These are phyloP conservation scores for Dendrocalamus sinicus DNA, from an alignment of 176 grass and related monocot genomes.

Conservation along the genomic window DNA sequence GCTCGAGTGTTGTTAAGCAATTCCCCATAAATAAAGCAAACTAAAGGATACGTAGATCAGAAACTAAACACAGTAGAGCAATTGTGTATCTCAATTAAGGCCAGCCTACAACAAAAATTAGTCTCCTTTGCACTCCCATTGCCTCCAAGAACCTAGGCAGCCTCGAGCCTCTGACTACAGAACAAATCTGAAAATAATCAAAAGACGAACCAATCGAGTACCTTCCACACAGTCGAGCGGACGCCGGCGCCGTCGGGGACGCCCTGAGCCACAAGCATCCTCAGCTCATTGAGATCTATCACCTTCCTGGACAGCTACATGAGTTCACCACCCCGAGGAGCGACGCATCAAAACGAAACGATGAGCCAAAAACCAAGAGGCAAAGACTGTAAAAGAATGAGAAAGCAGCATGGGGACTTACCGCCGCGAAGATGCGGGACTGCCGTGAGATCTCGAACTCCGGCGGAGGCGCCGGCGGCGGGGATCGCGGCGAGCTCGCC, in stretches of 20 bases:
- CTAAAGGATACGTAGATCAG: background rate
- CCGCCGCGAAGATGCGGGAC: slow-evolving; percentile 77
- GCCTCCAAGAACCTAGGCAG: background rate
- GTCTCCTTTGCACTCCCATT: background rate
- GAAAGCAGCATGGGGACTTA: background rate
- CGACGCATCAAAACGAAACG: background rate
- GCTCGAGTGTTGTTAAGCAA: too few relatives aligned
- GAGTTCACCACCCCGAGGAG: slow-evolving; percentile 9
- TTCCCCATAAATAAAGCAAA: background rate
- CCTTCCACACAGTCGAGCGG: slow-evolving; percentile 87
- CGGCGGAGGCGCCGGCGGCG: slow-evolving; percentile 25
- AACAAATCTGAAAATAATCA: background rate
- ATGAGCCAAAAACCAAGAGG: background rate
- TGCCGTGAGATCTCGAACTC: slow-evolving; percentile 76
- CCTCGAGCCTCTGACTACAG: background rate
- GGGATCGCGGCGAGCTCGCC: slow-evolving; percentile 54
- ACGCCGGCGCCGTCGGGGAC: slow-evolving; percentile 78
- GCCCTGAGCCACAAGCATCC: slow-evolving; percentile 69
- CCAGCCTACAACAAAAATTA: background rate
- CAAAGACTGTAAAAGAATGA: background rate
- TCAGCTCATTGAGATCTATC: slow-evolving; percentile 80
- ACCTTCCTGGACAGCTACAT: slow-evolving; percentile 76
- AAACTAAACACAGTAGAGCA: background rate
- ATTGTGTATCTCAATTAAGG: background rate
- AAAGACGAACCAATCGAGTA: slow-evolving; percentile 16